A percentile compares a stretch with the other conserved stretches of the same genome.
Conservation (phyloP, 331 rosid species). For the Phaseolus coccineus region DNA sequence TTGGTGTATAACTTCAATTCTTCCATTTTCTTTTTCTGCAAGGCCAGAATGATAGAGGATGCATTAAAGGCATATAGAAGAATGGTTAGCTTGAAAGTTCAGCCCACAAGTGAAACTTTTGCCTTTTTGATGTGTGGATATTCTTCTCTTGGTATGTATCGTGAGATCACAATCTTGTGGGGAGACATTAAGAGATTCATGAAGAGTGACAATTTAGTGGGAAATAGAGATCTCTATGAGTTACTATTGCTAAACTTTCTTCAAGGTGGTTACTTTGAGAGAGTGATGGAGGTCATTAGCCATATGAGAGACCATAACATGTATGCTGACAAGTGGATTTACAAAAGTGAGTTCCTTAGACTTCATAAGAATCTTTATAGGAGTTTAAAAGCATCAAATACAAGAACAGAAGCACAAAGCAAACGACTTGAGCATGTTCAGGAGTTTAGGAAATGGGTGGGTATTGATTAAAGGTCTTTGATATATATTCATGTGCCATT, state of each 20-base stretch:
- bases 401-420: constrained; percentile 80
- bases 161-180: constrained; percentile 81
- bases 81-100: constrained; percentile 67
- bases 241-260: constrained; percentile 68
- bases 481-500: neutral
- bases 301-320: constrained; percentile 66
- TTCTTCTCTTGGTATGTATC: constrained; percentile 75
- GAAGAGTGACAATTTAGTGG: constrained; percentile 46
- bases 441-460: constrained; percentile 78
- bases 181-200: constrained; percentile 83
- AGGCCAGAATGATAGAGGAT: constrained; percentile 88
- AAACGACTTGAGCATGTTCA: constrained; percentile 72
- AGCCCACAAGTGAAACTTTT: constrained; percentile 69
- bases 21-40: constrained; percentile 79
- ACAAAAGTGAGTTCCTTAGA: constrained; percentile 71
- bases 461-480: constrained; percentile 54
- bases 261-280: constrained; percentile 92
- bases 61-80: constrained; percentile 72
- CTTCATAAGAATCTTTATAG: constrained; percentile 78
- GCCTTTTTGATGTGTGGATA: constrained; percentile 59
- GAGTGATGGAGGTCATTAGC: constrained; percentile 80
- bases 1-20: constrained; percentile 66
- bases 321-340: constrained; percentile 74
- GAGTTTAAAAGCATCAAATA: constrained; percentile 67
- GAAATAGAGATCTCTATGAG: constrained; percentile 73